Evolutionary conservation across 2,329 filamentous ascomycete genomes (phyloP).

Genomic region (Teratosphaeria destructans): DNA sequence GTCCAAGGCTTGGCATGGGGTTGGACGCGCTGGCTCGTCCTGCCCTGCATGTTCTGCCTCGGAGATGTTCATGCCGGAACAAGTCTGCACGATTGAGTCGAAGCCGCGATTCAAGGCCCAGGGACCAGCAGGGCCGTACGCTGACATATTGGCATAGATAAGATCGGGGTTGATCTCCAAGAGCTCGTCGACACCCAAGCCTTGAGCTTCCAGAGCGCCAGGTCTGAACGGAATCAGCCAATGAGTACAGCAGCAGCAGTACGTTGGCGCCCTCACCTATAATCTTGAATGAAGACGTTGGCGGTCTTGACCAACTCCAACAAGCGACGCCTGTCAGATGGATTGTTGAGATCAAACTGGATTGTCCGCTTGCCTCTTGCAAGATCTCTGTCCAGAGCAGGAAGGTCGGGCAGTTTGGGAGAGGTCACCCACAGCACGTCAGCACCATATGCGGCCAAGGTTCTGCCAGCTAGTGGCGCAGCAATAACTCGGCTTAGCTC

Average conservation of each 20-base stretch:
- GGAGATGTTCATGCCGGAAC: constrained; percentile 45
- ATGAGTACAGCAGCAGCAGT: not conserved
- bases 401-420: constrained; percentile 16
- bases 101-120: constrained; percentile 42
- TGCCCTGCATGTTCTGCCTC: constrained; percentile 39
- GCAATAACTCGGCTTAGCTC: constrained; percentile 22
- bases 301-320: constrained; percentile 24
- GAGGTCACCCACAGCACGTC: constrained; percentile 22
- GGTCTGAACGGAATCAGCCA: not conserved
- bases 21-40: constrained; percentile 31
- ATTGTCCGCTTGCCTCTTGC: constrained; percentile 19
- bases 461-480: constrained; percentile 18
- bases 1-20: constrained; percentile 48
- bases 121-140: constrained; percentile 41
- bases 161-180: constrained; percentile 25
- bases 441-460: constrained; percentile 21
- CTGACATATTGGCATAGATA: constrained; percentile 43
- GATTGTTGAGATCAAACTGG: constrained; percentile 26
- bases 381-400: constrained; percentile 18
- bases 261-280: constrained; percentile 18
- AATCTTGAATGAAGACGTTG: constrained; percentile 38
- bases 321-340: constrained; percentile 18
- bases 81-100: constrained; percentile 47
- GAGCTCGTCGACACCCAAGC: not conserved
- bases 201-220: not conserved